Evolutionary conservation across 495 filamentous ascomycete genomes (phyloP), one percentile per base, ranked within the genome.

Genomic region (Hyaloscypha finlandica): DNA sequence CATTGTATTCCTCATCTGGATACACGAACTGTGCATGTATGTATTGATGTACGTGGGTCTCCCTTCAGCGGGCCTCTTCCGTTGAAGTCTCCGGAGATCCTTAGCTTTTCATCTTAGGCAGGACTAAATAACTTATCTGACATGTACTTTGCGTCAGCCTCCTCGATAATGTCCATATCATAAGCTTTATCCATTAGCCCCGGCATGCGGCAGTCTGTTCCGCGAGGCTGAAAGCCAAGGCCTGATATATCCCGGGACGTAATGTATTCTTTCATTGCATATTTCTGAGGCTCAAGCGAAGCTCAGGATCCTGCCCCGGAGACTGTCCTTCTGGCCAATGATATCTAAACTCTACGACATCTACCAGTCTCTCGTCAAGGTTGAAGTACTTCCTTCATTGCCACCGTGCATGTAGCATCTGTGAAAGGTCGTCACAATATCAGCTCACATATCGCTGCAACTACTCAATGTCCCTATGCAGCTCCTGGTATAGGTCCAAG

Each of bases 21-120:
- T 19, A 48, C 16, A 48, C 42, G 42, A 48, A 48, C 42, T 48
- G 42, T 48, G 42, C 42, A 48, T 48, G 42, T 48, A 48, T 48
- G 42, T 48, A 19, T 48, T 48, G 42, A 48, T 48, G 42, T 6
- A 48, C 14, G 42, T 48, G 16, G 42, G 16, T 12, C 12, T 8
- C 42, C 42, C 11, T 6, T 12, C 8, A 14, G 16, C 4, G 16
- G 42, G 42, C 16, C 8, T 6, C 42, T 48, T 48, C 42, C 2
- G 42, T 48, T 11, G 42, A 48, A 19, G 42, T 48, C 42, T 48
- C 42, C 42, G 42, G 16, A 48, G 14, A 19, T 48, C 42, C 42
- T 6, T 11, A 48, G 16, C 11, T 12, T 19, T 37, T 48, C 42
- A 48, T 48, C 42, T 48, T 48, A 48, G 42, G 42, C 42, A 48